Conservation (phyloP, 2,329 filamentous ascomycete genomes). For the Botrytis paeoniae region DNA sequence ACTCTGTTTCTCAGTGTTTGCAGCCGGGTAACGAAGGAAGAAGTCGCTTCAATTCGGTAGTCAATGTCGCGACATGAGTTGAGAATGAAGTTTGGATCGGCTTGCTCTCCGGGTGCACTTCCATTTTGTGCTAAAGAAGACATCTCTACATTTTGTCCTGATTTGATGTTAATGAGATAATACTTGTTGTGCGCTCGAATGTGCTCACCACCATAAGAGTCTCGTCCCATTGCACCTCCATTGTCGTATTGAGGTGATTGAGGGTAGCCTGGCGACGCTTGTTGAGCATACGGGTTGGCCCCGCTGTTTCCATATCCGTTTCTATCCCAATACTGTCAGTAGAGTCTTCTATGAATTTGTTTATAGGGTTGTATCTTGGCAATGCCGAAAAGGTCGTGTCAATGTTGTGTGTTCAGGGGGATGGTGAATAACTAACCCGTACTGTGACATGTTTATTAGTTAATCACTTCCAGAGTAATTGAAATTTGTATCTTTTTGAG, state of each 20-base stretch:
- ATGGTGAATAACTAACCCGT: conserved; percentile 34
- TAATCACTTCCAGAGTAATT: conserved; percentile 15
- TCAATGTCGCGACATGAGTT: conserved; percentile 83
- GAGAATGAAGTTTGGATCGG: conserved; percentile 72
- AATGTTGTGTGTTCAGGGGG: too few relatives aligned
- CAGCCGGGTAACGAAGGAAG: too few relatives aligned
- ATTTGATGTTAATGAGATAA: neutral
- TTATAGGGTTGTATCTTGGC: too few relatives aligned
- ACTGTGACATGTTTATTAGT: conserved; percentile 36
- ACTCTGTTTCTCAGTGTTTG: conserved; percentile 59
- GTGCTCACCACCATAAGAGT: conserved; percentile 41
- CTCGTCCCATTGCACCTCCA: conserved; percentile 41
- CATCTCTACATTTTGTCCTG: conserved; percentile 61
- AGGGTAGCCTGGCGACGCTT: conserved; percentile 35
- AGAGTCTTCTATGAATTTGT: too few relatives aligned
- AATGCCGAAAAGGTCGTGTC: too few relatives aligned
- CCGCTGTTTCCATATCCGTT: too few relatives aligned
- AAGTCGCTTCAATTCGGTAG: conserved; percentile 19
- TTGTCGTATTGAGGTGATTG: conserved; percentile 37
- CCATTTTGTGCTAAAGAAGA: conserved; percentile 50
- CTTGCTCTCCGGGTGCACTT: conserved; percentile 45
- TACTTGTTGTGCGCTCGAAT: accelerated
- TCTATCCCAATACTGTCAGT: neutral
- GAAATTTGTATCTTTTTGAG: too few relatives aligned
- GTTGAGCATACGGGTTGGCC: conserved; percentile 54